Evolutionary conservation across 1,284 basidiomycete species (phyloP), one percentile per base, ranked within the genome.

Genomic region (Volvariella surrecta): DNA sequence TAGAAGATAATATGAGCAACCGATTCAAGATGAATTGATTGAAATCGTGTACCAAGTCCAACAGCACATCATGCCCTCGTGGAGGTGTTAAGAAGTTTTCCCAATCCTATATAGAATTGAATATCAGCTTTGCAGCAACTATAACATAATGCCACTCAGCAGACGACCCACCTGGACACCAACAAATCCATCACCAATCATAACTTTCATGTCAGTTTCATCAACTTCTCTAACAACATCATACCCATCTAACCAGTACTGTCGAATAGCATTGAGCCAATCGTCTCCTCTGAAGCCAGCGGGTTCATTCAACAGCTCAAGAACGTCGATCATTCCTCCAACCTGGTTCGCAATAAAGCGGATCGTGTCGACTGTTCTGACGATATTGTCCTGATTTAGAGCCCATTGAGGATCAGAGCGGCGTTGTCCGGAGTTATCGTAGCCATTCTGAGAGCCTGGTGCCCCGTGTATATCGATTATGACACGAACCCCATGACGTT

Each of bases 361-460:
- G 13, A 90, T 60, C 13, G 80, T 74, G 47, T 80, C 74, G 16
- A 87, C 62, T 1, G 88, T 87, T 13, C 83, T 68, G 11, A 70
- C 63, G 28, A 88, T 63, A 52, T 85, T 78, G 19, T 62, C 60
- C 1, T 68, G 57, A 46, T 76, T 72, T 16, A 61, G 56, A 1
- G 74, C 80, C 86, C 86, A 93, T 40, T 68, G 59, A 7, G 83
- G 76, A 38, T 66, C 63, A 11, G 68, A 67, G 0, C 73, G 80
- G n/a, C 77, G 68, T 49, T 82, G 81, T 3, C 91, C 91, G 10
- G 84, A 89, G 63, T 91, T 91, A 62, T 92, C 89, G 59, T 80
- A 89, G 1, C 82, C 81, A 50, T 85, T 85, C 56, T 84, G 80
- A 28, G 77, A 80, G 17, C 78, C 80, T 1, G 79, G 80, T 0